Evolutionary conservation across 1,139 yeast species (phyloP), one percentile per base, ranked within the genome.

Genomic region (Geotrichum restrictum): DNA sequence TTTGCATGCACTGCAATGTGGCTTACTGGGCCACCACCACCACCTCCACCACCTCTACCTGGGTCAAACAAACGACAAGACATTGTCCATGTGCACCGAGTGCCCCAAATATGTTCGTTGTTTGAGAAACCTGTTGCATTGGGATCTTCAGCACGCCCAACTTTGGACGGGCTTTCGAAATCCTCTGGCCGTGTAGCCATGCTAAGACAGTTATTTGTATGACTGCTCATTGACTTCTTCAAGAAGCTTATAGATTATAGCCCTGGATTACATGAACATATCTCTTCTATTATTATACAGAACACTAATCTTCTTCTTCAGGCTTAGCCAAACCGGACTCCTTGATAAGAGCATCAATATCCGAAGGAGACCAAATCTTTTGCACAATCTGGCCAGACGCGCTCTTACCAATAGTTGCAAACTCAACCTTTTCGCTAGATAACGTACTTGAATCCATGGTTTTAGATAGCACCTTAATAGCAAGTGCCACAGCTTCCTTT

Each of bases 401-500:
- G 52, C 70, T 70, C 60, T 75, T 72, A 33, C 80, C 77, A 55
- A 88, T 78, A 2, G 96, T 88, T 38, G 97, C 89, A 68, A 91
- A 85, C 72, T 91, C 98, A 60, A 91, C 77, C 72, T 89, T 89
- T 56, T 89, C 96, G 65, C 88, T 80, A 34, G 89, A 86, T 65
- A 94, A 76, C 52, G 88, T 82, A 43, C 95, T 81, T 53, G 88
- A 79, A 70, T 94, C 99, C 78, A 94, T 89, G 11, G 98, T 94
- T 74, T 94, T 94, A 52, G 94, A 83, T 60, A 94, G 79, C 40
- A 94, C 95, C 72, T 89, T 89, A 65, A 93, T 77, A 5, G 98
- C 98, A 67, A 93, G 75, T 60, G 84, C 88, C 57, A 88, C 80
- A 2, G 96, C 97, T 50, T 85, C 94, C 56, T 83, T 80, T 62